Evolutionary conservation across 805 yeast genomes (phyloP).

Genomic region (Kuraishia ogatae): DNA sequence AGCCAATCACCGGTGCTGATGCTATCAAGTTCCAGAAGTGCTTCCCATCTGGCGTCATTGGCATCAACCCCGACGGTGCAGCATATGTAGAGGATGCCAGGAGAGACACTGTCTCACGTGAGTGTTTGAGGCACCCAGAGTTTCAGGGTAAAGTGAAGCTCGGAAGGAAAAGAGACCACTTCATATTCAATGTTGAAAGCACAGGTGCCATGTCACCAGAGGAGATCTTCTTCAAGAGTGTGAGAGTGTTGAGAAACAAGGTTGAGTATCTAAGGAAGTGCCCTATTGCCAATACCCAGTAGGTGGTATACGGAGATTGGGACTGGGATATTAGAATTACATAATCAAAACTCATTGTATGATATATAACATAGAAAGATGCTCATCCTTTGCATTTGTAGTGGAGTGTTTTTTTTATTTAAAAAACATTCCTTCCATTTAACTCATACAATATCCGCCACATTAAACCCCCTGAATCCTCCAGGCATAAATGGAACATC

Average conservation of each 20-base stretch:
- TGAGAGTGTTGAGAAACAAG: slow-evolving; percentile 78
- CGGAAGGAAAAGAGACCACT: slow-evolving; percentile 88
- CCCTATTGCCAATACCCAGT: slow-evolving; percentile 44
- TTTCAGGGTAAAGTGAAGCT: slow-evolving; percentile 82
- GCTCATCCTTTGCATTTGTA: no score
- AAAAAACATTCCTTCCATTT: background rate
- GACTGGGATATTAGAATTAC: background rate
- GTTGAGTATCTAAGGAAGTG: slow-evolving; percentile 72
- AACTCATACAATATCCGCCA: background rate
- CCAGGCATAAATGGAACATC: slow-evolving; percentile 4
- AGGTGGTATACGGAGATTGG: background rate
- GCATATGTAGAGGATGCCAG: slow-evolving; percentile 87
- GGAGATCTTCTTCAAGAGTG: slow-evolving; percentile 87
- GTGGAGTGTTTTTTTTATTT: no score
- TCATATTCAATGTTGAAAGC: slow-evolving; percentile 89
- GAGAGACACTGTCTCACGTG: slow-evolving; percentile 94
- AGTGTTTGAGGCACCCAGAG: slow-evolving; percentile 88
- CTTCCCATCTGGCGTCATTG: slow-evolving; percentile 91
- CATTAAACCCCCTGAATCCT: background rate
- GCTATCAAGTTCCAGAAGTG: slow-evolving; percentile 81
- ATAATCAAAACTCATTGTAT: background rate
- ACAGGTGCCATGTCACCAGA: slow-evolving; percentile 97
- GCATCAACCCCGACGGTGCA: slow-evolving; percentile 50
- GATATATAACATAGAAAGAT: background rate
- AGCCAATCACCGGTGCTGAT: slow-evolving; percentile 66